Evolutionary conservation across 2,329 filamentous ascomycete genomes (phyloP).

Genomic region (Furcasterigmium sp.): DNA sequence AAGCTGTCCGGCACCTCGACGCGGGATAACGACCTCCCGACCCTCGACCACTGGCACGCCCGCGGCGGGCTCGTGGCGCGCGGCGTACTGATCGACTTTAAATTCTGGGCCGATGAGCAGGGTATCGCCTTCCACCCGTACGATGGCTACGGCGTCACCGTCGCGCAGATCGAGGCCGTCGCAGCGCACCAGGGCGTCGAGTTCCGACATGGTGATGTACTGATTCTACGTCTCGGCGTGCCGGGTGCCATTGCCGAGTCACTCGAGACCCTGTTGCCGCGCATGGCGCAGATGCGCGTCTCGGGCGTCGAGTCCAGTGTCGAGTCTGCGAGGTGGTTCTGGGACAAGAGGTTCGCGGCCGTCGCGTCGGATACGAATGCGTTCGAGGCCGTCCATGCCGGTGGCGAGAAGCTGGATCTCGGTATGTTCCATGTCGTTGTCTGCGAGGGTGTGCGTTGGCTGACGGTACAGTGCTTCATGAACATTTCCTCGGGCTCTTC

Average conservation of each 20-base stretch:
- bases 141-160: conserved; percentile 45
- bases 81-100: conserved; percentile 52
- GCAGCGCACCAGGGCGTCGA: conserved; percentile 56
- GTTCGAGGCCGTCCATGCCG: conserved; percentile 56
- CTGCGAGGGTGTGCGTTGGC: background rate
- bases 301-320: conserved; percentile 39
- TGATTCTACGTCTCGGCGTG: conserved; percentile 60
- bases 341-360: conserved; percentile 63
- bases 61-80: conserved; percentile 47
- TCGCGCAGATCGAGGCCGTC: conserved; percentile 50
- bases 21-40: conserved; percentile 24
- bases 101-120: conserved; percentile 41
- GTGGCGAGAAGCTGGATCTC: conserved; percentile 35
- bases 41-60: conserved; percentile 44
- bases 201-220: conserved; percentile 61
- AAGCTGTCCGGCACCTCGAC: conserved; percentile 18
- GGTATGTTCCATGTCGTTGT: conserved; percentile 23
- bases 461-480: conserved; percentile 33
- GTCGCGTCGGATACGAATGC: conserved; percentile 58
- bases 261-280: conserved; percentile 24
- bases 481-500: conserved; percentile 43
- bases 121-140: conserved; percentile 47
- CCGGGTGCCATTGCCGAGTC: conserved; percentile 51
- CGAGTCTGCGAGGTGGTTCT: conserved; percentile 58
- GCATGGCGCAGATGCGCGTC: conserved; percentile 21